Base-by-base conservation (phyloP, 805 yeast genomes). In the Nakazawaea pomicola region DNA sequence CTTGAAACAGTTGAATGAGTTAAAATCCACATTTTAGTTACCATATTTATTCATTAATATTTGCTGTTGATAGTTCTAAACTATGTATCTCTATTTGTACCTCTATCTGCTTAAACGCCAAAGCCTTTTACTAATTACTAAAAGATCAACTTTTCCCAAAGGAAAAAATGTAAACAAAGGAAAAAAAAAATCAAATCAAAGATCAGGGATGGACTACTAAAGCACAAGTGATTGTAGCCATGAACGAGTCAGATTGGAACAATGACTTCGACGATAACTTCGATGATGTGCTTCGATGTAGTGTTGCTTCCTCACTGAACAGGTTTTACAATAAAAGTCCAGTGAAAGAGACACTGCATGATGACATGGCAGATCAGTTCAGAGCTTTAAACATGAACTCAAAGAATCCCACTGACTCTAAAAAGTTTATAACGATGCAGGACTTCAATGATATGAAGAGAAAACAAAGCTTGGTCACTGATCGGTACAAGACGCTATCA, bases 1-100 rank as follows among this genome's bases (percentile, higher is more conserved):
- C n/a, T 57, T 78, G 37, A 74, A 78, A 54, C 99, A 93, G 63
- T 66, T 91, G 35, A 60, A 56, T 3, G 52, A 47, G 39, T 61
- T 75, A 49, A 43, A 46, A 29, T 14, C 41, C 6, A 9, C 14
- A 11, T 38, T 31, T 5, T 32, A 17, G 18, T 10, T 32, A 20
- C 8, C 16, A 30, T 12, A 12, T 16, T 4, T 30, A n/a, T n/a
- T 7, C 8, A 29, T 14, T 29, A n/a, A n/a, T n/a, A n/a, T n/a
- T n/a, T n/a, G n/a, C n/a, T n/a, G n/a, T n/a, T n/a, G n/a, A n/a
- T n/a, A n/a, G n/a, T n/a, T n/a, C n/a, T n/a, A n/a, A n/a, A n/a
- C n/a, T n/a, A n/a, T n/a, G n/a, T n/a, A n/a, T 14, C 23, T 30
- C 19, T 17, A 3, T 14, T 4, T 14, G 18, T 29, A 16, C 2